Evolutionary conservation across 768 basidiomycete species (phyloP), one percentile per base, ranked within the genome.

Genomic region (Chalciporus chontae): DNA sequence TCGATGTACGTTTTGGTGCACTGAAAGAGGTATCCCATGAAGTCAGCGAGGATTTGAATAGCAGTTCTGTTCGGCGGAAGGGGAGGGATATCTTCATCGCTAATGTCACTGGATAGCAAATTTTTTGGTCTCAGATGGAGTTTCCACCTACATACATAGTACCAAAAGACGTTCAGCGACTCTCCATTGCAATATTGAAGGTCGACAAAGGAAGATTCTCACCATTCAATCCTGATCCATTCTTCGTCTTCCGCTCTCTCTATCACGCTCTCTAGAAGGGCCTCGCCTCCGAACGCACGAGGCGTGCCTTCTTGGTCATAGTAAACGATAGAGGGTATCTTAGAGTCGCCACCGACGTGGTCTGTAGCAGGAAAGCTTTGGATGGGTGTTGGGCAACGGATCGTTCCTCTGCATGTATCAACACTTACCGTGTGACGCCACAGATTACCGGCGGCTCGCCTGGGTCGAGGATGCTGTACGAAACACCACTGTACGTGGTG

Each of bases 401-500:
- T 31, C 9, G 29, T 31, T 1, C 6, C 14, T 8, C 13, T 3
- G 23, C 14, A 26, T n/a, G 19, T 8, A 18, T 34, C 1, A 6
- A 21, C 10, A 11, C 61, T 47, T 31, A 68, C 67, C 66, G 58
- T 26, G 58, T 55, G 7, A 63, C 59, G 10, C 61, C 52, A 27
- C 32, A 51, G 31, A 60, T 40, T 27, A 59, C 37, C 2, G 64
- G 64, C 27, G 56, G 54, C 34, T 69, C 61, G 7, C 64, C 68
- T 29, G 67, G 66, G 43, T 59, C 57, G 15, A 69, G 66, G 32
- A 69, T 59, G 37, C 62, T 56, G 51, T 79, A 79, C 0, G 74
- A 76, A 8, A 79, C 66, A 4, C 76, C 76, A 29, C 77, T 78
- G 41, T 64, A 78, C 3, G 76, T 80, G 1, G 75, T 80, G 8